Evolutionary conservation across 2,329 filamentous ascomycete genomes (phyloP), one percentile per base, ranked within the genome.

Genomic region (Talaromyces sp.): DNA sequence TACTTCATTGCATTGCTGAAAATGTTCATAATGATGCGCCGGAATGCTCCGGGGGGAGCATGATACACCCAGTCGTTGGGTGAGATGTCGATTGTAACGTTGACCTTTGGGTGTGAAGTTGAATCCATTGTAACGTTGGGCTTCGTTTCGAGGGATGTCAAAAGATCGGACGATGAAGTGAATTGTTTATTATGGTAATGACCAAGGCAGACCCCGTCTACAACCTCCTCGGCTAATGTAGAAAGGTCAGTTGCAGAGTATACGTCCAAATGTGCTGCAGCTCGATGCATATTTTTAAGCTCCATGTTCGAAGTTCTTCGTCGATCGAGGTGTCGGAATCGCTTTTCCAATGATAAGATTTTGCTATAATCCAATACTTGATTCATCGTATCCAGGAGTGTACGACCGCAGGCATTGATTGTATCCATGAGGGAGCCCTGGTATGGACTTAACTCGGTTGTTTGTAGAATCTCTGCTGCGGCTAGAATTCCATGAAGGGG

Each of bases 121-220:
- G 32, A 11, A n/a, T 14, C 14, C 14, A 14, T 10, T 24, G 19
- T 14, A 1, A 27, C 9, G 24, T 14, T 14, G 4, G 24, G 19
- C 20, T 35, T 46, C 13, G 19, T 24, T 27, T 27, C 43, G 22
- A 35, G 30, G 11, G 43, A 27, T 17, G 43, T 27, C 19, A 46
- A 19, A 9, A 36, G 4, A 30, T 40, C 30, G 2, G 50, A 37
- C 11, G 47, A 42, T 1, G 37, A 43, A 8, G 30, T 19, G 16
- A 20, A 22, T 14, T 35, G n/a, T 19, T 51, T 36, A 17, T 33
- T 46, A 29, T 51, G 43, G 16, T 24, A 29, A 52, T 82, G 78
- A 1, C 80, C 80, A 35, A 73, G 71, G 60, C 70, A 79, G 4
- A 82, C 78, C 1, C 80, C 80, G 51, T 83, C 80, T 3, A 80